Evolutionary conservation across 2,329 filamentous ascomycete genomes (phyloP), one percentile per base, ranked within the genome.

Genomic region (Exophiala dermatitidis): DNA sequence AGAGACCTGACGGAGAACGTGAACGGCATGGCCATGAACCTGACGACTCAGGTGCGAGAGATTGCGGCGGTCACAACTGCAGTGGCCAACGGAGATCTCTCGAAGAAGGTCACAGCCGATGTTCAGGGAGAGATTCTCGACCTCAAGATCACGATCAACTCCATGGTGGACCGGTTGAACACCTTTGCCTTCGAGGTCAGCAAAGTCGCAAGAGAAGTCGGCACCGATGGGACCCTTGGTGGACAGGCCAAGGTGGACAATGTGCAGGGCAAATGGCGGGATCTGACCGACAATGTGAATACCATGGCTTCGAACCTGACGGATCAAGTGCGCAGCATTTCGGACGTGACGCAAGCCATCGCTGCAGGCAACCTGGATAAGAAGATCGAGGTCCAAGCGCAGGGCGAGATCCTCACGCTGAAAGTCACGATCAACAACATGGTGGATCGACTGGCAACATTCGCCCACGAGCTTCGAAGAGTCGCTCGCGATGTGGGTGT

Each of bases 401-500:
- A 91, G 70, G 91, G 91, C 71, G 91, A 97, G 71, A 95, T 97
- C 60, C 81, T 93, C 60, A 85, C 95, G 2, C 74, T 97, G 48
- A 96, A 96, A 68, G 89, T 94, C 66, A 97, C 91, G 41, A 95
- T 96, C 74, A 96, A 96, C 69, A 91, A 96, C 82, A 96, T 96
- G 91, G 91, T 97, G 61, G 90, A 90, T 68, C 83, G 91, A 59
- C 75, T 98, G 47, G 94, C 93, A 55, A 91, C 91, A 60, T 97
- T 96, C 80, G 95, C 90, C 52, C 90, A 94, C 62, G 90, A 95
- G 67, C 86, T 98, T 60, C 93, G 97, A 72, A 82, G 90, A 63
- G 91, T 98, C 31, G 91, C 91, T 54, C 90, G 93, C 65, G 93
- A 97, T 69, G 93, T 97, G 62, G 91, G 91, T 61, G 91, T 97